phyloP scores from a whole-genome alignment of 495 filamentous ascomycete species.

The Podospora didyma region DNA sequence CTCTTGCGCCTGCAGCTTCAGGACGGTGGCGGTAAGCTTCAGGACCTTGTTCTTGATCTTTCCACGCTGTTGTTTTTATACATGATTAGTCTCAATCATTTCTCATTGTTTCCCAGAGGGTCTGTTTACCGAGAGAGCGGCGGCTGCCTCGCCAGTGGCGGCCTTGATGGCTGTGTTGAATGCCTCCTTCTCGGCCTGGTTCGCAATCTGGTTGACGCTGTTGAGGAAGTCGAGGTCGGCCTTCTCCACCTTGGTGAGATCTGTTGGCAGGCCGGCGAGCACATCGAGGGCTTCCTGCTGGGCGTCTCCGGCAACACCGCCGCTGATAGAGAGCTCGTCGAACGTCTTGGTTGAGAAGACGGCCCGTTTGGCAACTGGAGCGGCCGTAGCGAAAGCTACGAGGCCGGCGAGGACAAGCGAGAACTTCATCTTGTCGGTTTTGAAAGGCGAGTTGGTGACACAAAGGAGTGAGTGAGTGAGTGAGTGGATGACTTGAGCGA shows the following conservation, averaged over 20 bases:
- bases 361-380: background rate
- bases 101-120: background rate
- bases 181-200: slow-evolving; percentile 34
- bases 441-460: background rate
- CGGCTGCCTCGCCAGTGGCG: slow-evolving; percentile 24
- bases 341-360: background rate
- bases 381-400: slow-evolving; percentile 21
- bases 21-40: slow-evolving; percentile 41
- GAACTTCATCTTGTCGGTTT: slow-evolving; percentile 25
- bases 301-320: slow-evolving; percentile 40
- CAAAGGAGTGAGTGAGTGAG: background rate
- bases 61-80: slow-evolving; percentile 16
- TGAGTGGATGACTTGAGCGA: slow-evolving; percentile 1
- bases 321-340: slow-evolving; percentile 12
- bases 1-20: slow-evolving; percentile 29
- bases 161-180: slow-evolving; percentile 42
- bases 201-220: slow-evolving; percentile 32
- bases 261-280: slow-evolving; percentile 28
- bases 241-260: background rate
- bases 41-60: slow-evolving; percentile 56
- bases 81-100: background rate
- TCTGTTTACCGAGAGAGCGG: slow-evolving; percentile 35
- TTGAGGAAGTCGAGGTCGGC: slow-evolving; percentile 39
- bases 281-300: slow-evolving; percentile 38
- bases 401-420: slow-evolving; percentile 28